Percentiles rank a stretch among this genome's conserved stretches.
phyloP scores from a whole-genome alignment of 192 early-diverging fungal genomes.

The Pilobolus umbonatus region DNA sequence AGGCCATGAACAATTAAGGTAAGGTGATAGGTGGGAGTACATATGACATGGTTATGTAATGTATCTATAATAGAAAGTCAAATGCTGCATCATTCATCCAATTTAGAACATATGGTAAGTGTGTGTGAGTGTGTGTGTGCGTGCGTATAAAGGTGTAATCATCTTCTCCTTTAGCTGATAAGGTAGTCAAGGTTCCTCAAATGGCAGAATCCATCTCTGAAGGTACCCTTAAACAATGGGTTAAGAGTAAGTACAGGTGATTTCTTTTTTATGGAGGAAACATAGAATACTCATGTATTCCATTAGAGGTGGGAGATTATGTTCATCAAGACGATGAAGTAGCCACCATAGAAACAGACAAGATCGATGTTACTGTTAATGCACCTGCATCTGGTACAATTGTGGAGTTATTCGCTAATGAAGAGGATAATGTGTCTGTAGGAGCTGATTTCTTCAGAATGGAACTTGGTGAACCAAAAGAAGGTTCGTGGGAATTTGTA shows the following conservation, averaged over 20 bases:
- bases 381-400: slow-evolving; percentile 87
- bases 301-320: slow-evolving; percentile 89
- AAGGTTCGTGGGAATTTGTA: slow-evolving; percentile 41
- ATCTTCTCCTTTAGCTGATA: slow-evolving; percentile 52
- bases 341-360: slow-evolving; percentile 98
- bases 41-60: background rate
- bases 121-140: background rate
- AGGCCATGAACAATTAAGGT: slow-evolving; percentile 25
- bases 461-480: slow-evolving; percentile 69
- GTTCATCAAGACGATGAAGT: slow-evolving; percentile 92
- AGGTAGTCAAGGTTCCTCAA: slow-evolving; percentile 89
- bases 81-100: background rate
- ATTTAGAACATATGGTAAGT: slow-evolving; percentile 24
- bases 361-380: slow-evolving; percentile 97
- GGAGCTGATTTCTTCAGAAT: slow-evolving; percentile 91
- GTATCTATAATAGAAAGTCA: slow-evolving; percentile 2
- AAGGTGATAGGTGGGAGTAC: background rate
- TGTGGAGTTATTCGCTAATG: slow-evolving; percentile 36
- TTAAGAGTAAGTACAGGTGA: slow-evolving; percentile 74
- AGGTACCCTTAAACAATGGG: slow-evolving; percentile 93
- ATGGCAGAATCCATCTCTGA: slow-evolving; percentile 99
- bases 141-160: no score
- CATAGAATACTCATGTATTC: background rate
- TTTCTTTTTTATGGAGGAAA: background rate
- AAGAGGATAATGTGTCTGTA: slow-evolving; percentile 37